These are phyloP conservation scores for Pholiota microspora DNA, from an alignment of 768 basidiomycete genomes.

Conservation along the genomic window DNA sequence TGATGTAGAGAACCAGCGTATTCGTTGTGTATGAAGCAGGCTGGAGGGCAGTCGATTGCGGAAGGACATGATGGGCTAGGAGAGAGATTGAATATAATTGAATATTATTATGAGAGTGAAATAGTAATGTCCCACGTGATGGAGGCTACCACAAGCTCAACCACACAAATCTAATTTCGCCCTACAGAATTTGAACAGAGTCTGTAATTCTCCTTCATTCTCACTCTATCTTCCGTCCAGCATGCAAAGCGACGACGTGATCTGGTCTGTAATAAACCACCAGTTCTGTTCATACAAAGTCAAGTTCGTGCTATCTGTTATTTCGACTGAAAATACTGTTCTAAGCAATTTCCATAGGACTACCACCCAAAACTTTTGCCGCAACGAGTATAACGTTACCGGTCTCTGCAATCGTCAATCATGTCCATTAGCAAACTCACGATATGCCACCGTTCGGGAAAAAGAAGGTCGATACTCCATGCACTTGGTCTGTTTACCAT, in stretches of 20 bases:
- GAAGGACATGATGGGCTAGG: constrained; percentile 11
- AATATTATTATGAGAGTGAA: too few species aligned
- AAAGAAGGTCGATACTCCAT: constrained; percentile 77
- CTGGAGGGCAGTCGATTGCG: constrained; percentile 2
- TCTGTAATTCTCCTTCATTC: constrained; percentile 1
- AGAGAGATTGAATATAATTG: too few species aligned
- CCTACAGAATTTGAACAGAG: neutral
- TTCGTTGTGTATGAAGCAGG: constrained; percentile 3
- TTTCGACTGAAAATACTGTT: constrained; percentile 10
- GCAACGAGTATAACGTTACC: constrained; percentile 98
- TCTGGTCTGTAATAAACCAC: constrained; percentile 93
- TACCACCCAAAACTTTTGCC: constrained; percentile 94
- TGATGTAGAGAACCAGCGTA: constrained; percentile 31
- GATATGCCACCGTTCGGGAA: constrained; percentile 98
- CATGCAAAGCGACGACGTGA: constrained; percentile 97
- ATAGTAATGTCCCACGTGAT: too few species aligned
- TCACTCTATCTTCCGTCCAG: constrained; percentile 10
- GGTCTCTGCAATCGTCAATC: constrained; percentile 94
- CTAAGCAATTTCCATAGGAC: constrained; percentile 55
- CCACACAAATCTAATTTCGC: constrained; percentile 18
- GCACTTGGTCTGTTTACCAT: too few species aligned
- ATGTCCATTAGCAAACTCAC: constrained; percentile 96
- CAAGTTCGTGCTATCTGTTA: constrained; percentile 61
- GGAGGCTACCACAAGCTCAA: constrained; percentile 15
- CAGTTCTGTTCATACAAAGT: constrained; percentile 99